Evolutionary conservation across 2,329 filamentous ascomycete species (phyloP).

Genomic region (Pestalotiopsis sp.): DNA sequence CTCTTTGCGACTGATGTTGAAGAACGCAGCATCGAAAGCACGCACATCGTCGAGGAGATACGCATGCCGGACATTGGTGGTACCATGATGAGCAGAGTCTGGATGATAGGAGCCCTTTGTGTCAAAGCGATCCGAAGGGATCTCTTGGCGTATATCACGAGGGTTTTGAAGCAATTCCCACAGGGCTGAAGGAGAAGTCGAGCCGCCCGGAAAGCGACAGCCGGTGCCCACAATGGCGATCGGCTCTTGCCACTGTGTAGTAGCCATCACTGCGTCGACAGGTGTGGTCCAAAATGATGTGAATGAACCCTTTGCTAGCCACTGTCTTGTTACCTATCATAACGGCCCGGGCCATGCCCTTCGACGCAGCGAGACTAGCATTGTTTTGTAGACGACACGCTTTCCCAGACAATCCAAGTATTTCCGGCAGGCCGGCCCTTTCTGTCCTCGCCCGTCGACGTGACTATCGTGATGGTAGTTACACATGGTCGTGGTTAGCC

Average conservation of each 20-base stretch:
- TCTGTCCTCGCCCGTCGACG: too few species aligned
- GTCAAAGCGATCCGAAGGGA: slow-evolving; percentile 23
- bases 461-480: too few species aligned
- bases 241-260: slow-evolving; percentile 22
- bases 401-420: too few species aligned
- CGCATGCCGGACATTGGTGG: slow-evolving; percentile 24
- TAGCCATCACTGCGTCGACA: too few species aligned
- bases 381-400: too few species aligned
- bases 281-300: too few species aligned
- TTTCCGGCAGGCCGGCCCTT: too few species aligned
- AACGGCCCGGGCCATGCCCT: too few species aligned
- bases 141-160: slow-evolving; percentile 21
- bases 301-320: too few species aligned
- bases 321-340: too few species aligned
- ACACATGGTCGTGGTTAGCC: too few species aligned
- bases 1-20: slow-evolving; percentile 20
- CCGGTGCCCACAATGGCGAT: slow-evolving; percentile 43
- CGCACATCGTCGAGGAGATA: slow-evolving; percentile 24
- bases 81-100: slow-evolving; percentile 27
- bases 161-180: slow-evolving; percentile 33
- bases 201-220: slow-evolving; percentile 38
- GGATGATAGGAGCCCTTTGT: slow-evolving; percentile 24
- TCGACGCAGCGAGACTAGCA: too few species aligned
- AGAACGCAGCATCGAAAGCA: slow-evolving; percentile 27
- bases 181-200: slow-evolving; percentile 32